Base-by-base conservation (phyloP, 495 filamentous ascomycete genomes). In the Barbatosphaeria neglecta region DNA sequence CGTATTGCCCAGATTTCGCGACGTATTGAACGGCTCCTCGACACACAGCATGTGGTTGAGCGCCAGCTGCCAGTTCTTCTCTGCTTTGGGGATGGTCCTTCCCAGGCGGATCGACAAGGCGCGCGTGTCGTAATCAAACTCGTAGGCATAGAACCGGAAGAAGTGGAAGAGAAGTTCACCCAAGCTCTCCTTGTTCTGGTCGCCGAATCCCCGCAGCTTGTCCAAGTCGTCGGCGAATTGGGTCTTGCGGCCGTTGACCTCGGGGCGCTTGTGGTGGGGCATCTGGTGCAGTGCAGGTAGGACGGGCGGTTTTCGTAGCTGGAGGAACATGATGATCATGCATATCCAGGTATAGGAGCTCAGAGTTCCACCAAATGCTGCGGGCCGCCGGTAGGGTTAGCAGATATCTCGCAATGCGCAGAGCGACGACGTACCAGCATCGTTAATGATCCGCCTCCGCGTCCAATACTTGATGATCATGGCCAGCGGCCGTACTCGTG, bases 291-390 rank as follows among this genome's bases (percentile, higher is more conserved):
- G 75, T 22, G 86, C 81, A 6, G 92, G 92, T 18, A 98, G 66
- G 37, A 98, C 76, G 0, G 90, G 90, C 37, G 90, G 88, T 49
- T 87, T 73, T 54, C 92, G 79, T 24, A 86, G 84, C 64, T 98
- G 92, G 25, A 98, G 74, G 61, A 97, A 98, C 50, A 89, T 92
- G 55, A 98, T 83, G 51, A 97, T 95, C 77, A 97, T 80, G 68
- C 92, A 97, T 61, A 95, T 96, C 92, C 92, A 98, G n/a, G 92
- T 95, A 58, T 98, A 98, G 9, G 93, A 97, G 62, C 92, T 96
- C 20, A 98, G 69, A 6, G 92, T 98, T 37, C 88, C 93, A 46
- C 93, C 92, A 55, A 90, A 80, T 31, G 84, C 90, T 94, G 55
- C 27, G 41, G 25, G 10, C 19, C 43, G 43, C 23, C 20, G 23